Conservation (phyloP, 2,329 filamentous ascomycete genomes). For the Blumeria hordei region DNA sequence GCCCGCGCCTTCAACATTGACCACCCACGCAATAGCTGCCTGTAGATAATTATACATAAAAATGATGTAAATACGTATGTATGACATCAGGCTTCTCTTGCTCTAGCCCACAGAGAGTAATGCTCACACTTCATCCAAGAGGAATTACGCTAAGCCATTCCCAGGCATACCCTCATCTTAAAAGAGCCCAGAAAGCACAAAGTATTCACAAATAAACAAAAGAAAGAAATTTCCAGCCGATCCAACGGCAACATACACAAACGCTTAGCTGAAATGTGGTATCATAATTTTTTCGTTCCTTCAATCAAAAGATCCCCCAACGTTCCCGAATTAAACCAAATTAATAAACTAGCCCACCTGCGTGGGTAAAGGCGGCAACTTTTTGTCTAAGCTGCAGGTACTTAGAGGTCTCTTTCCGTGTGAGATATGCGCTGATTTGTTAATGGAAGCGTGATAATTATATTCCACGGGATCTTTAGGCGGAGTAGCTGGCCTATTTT, state of each 20-base stretch:
- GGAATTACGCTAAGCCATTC: no score
- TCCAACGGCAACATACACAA: background rate
- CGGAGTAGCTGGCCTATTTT: constrained; percentile 19
- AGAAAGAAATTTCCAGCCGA: background rate
- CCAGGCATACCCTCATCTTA: no score
- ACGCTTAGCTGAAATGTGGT: background rate
- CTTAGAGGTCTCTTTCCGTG: constrained; percentile 16
- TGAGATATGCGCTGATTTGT: background rate
- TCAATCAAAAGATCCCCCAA: no score
- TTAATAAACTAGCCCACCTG: background rate
- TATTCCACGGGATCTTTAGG: constrained; percentile 15
- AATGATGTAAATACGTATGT: no score
- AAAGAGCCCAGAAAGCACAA: no score
- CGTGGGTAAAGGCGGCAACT: constrained; percentile 29
- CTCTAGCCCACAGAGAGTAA: no score
- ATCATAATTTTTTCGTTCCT: background rate
- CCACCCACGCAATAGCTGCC: no score
- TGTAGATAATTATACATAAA: no score
- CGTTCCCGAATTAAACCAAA: no score
- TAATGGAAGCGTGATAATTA: background rate
- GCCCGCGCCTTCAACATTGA: no score
- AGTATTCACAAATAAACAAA: background rate
- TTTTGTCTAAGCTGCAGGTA: constrained; percentile 34
- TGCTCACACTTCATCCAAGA: no score
- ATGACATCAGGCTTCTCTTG: no score